Conservation (phyloP, 306 rosid species). For the Corylus americana region DNA sequence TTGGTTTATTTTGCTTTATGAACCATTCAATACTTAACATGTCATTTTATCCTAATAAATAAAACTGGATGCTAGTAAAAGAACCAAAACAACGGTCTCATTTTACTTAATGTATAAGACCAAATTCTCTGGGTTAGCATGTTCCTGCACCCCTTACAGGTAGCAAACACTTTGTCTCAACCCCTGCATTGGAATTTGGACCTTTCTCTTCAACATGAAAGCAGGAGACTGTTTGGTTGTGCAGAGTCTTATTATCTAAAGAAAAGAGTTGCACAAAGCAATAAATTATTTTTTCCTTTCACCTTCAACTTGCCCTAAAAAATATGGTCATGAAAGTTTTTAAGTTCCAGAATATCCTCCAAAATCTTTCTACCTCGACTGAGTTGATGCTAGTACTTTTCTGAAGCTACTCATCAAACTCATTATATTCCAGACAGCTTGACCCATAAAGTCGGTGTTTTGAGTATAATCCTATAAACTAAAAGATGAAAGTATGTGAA, state of each 20-base stretch:
- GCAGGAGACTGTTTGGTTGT: not conserved
- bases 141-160: not conserved
- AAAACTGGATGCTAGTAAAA: not conserved
- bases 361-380: not conserved
- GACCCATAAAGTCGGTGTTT: not conserved
- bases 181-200: not conserved
- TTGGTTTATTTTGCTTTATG: not conserved
- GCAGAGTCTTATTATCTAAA: not conserved
- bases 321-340: not conserved
- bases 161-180: not conserved
- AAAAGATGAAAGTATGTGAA: not conserved
- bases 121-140: not conserved
- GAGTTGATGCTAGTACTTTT: not conserved
- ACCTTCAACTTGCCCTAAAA: not conserved
- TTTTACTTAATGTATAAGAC: not conserved
- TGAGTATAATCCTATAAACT: not conserved
- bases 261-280: not conserved
- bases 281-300: not conserved
- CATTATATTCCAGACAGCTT: not conserved
- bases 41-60: not conserved
- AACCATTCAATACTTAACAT: not conserved
- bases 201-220: not conserved
- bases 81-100: not conserved
- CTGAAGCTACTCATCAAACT: not conserved
- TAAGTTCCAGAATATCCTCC: not conserved